Evolutionary conservation across 1,139 yeast species (phyloP).

Genomic region (Lodderomyces metapsilosis): DNA sequence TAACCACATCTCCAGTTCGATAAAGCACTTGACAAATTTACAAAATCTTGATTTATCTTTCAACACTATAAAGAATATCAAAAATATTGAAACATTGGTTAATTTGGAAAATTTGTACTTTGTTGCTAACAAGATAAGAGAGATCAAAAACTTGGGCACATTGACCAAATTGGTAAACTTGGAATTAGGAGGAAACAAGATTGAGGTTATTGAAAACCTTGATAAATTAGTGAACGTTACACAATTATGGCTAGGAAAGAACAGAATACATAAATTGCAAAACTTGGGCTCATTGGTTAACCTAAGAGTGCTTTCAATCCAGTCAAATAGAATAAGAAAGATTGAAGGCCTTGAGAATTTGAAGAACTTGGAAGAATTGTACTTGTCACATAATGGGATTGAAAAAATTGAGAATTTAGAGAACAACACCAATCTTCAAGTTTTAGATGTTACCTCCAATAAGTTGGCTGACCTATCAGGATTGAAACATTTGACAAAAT

Average conservation of each 20-base stretch:
- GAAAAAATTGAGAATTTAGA: slow-evolving; percentile 76
- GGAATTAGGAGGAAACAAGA: slow-evolving; percentile 90
- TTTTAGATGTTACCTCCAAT: slow-evolving; percentile 82
- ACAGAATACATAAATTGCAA: slow-evolving; percentile 64
- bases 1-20: slow-evolving; percentile 72
- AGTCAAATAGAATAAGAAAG: slow-evolving; percentile 76
- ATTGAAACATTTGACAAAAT: slow-evolving; percentile 58
- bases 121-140: slow-evolving; percentile 83
- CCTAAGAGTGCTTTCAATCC: slow-evolving; percentile 79
- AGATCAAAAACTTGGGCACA: slow-evolving; percentile 64
- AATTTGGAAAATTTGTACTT: slow-evolving; percentile 70
- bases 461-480: slow-evolving; percentile 60
- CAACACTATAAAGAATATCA: slow-evolving; percentile 85
- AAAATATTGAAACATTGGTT: slow-evolving; percentile 65
- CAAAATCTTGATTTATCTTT: slow-evolving; percentile 78
- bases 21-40: slow-evolving; percentile 60
- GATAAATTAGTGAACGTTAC: slow-evolving; percentile 53
- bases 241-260: slow-evolving; percentile 93
- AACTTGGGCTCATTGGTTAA: slow-evolving; percentile 62
- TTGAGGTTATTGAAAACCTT: slow-evolving; percentile 63
- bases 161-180: slow-evolving; percentile 63
- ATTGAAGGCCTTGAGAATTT: slow-evolving; percentile 80
- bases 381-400: slow-evolving; percentile 84
- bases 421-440: slow-evolving; percentile 61
- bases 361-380: slow-evolving; percentile 75